These are phyloP conservation scores for Nelumbo lutea DNA, from an alignment of 164 flowering plant genomes.

Conservation along the genomic window DNA sequence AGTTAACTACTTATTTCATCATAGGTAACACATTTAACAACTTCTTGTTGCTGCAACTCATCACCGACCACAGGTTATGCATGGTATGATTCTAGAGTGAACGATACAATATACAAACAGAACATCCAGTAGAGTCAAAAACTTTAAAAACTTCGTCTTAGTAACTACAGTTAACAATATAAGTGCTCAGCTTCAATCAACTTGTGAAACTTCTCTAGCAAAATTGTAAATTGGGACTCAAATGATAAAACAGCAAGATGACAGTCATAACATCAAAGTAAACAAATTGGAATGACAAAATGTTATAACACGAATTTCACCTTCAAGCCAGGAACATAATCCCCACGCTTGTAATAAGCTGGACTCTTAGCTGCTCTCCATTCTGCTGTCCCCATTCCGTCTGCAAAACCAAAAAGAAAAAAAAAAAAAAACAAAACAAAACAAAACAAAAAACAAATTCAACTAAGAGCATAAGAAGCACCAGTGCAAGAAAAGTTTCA, in stretches of 20 bases:
- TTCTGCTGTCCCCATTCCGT: constrained; percentile 99
- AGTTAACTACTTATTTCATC: too few species aligned
- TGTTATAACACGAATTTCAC: constrained; percentile 24
- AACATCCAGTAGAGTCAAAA: neutral
- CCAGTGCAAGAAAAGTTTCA: neutral
- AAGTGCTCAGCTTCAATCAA: neutral
- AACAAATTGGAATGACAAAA: neutral
- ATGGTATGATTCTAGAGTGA: neutral
- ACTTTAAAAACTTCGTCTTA: neutral
- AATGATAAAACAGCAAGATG: neutral
- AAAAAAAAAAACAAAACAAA: neutral
- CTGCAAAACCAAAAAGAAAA: constrained; percentile 28
- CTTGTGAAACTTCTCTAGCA: neutral
- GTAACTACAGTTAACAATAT: neutral
- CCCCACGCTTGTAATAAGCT: constrained; percentile 92
- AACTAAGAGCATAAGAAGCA: neutral
- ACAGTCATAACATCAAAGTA: neutral
- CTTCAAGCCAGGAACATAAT: constrained; percentile 98
- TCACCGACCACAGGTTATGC: neutral
- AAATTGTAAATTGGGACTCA: neutral
- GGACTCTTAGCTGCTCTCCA: constrained; percentile 99
- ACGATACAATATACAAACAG: neutral
- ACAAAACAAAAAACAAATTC: neutral
- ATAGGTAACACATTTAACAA: neutral
- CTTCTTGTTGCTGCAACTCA: neutral